Base-by-base conservation (phyloP, 208 protist genomes). In the Crithidia fasciculata region DNA sequence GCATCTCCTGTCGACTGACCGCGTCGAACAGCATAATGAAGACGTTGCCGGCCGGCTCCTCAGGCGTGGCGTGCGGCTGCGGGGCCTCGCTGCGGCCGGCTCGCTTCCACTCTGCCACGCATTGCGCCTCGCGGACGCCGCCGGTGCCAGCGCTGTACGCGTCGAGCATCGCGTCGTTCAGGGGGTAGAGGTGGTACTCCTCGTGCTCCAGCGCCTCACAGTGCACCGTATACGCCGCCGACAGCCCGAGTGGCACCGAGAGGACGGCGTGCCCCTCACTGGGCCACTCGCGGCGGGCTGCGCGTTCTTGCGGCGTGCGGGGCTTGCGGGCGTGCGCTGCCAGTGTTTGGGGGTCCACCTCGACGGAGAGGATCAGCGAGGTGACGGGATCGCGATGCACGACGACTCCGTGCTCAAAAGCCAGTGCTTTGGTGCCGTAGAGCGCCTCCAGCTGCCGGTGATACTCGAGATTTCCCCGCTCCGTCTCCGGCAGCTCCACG, bases 11-110 rank as follows among this genome's bases (percentile, higher is more conserved):
- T 18, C 89, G 83, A 55, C 89, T 91, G 40, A 89, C 77, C 1
- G 89, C 67, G 76, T 91, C 89, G 58, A 94, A 72, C 28, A 91
- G 16, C 18, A 94, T 40, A 1, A 90, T 44, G 13, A 94, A 74
- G 41, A 91, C 75, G 52, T 83, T 91, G 16, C 64, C 81, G 4
- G 81, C 60, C 5, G 89, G 89, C 52, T 80, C 72, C 19, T 45
- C 67, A 13, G 43, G 16, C 41, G 39, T 54, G 41, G n/a, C 2
- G n/a, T 0, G 18, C 41, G 56, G 8, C 28, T 2, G 53, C 18
- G 41, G 10, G 41, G 43, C 45, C 8, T n/a, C 52, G 9, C 37
- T 18, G 59, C 18, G 16, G 16, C 39, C 28, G 19, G 58, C 44
- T 8, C 40, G 49, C 58, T 36, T 53, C 47, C 66, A 70, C 5